These are phyloP conservation scores for Trichoderma koningiopsis DNA, from an alignment of 2,329 filamentous ascomycete species.

Conservation along the genomic window DNA sequence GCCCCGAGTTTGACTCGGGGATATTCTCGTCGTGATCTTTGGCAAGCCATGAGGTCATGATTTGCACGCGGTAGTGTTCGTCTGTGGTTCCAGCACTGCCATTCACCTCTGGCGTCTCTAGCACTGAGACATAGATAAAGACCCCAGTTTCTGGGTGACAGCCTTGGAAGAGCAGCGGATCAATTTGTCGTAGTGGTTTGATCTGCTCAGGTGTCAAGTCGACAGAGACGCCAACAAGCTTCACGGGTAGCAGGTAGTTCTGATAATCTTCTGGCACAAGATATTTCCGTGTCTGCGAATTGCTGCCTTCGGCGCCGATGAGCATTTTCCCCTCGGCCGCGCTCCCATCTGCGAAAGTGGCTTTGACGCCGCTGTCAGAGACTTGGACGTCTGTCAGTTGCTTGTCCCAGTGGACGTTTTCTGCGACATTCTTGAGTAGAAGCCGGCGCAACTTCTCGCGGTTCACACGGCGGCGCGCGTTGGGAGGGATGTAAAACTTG, in stretches of 20 bases:
- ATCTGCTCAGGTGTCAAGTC: conserved; percentile 43
- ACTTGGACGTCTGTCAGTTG: conserved; percentile 35
- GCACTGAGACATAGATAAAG: conserved; percentile 53
- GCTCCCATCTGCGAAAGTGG: conserved; percentile 39
- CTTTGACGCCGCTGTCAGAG: conserved; percentile 31
- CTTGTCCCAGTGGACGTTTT: conserved; percentile 39
- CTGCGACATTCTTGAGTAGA: conserved; percentile 35
- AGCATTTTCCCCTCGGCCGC: conserved; percentile 39
- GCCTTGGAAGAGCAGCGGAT: conserved; percentile 58
- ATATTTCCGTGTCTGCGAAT: conserved; percentile 41
- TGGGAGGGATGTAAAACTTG: conserved; percentile 44
- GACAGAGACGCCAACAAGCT: conserved; percentile 42
- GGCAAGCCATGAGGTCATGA: conserved; percentile 51
- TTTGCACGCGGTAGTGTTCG: conserved; percentile 46
- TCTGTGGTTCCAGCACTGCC: conserved; percentile 37
- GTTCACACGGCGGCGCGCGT: conserved; percentile 41
- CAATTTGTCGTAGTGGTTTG: conserved; percentile 48
- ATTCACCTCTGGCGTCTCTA: conserved; percentile 45
- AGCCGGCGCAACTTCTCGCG: conserved; percentile 40
- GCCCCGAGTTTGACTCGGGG: conserved; percentile 35
- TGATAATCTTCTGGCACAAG: conserved; percentile 38
- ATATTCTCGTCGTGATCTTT: conserved; percentile 39
- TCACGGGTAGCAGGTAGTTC: conserved; percentile 41
- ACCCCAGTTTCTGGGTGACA: conserved; percentile 52
- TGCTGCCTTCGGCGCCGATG: conserved; percentile 46